phyloP scores from a whole-genome alignment of 1,139 yeast species.

The Ogataea hybrid region DNA sequence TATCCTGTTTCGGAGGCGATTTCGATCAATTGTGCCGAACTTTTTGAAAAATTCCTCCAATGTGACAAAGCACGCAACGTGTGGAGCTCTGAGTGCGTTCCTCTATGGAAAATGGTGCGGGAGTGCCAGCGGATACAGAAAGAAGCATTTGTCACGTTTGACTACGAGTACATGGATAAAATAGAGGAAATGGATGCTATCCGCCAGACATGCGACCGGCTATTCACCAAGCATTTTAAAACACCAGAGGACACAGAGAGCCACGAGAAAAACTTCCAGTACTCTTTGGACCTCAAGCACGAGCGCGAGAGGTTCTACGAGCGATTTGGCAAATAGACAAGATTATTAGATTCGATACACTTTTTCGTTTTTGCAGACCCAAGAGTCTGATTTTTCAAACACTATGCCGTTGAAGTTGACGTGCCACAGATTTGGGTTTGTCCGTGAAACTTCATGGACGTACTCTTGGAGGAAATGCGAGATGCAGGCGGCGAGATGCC shows the following conservation, averaged over 20 bases:
- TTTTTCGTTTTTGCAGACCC: slow-evolving; percentile 22
- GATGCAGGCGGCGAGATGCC: slow-evolving; percentile 32
- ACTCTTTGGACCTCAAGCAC: slow-evolving; percentile 26
- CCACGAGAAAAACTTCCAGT: slow-evolving; percentile 22
- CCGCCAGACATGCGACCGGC: slow-evolving; percentile 26
- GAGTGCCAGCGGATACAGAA: slow-evolving; percentile 31
- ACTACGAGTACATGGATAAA: slow-evolving; percentile 27
- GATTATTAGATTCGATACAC: not conserved
- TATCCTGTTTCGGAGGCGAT: slow-evolving; percentile 29
- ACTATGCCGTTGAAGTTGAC: slow-evolving; percentile 28
- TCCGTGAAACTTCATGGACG: slow-evolving; percentile 30
- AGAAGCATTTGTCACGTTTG: slow-evolving; percentile 30
- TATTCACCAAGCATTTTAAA: slow-evolving; percentile 27
- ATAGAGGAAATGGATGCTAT: slow-evolving; percentile 29
- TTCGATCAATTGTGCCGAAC: slow-evolving; percentile 32
- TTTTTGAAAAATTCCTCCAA: slow-evolving; percentile 27
- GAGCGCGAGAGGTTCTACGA: slow-evolving; percentile 29
- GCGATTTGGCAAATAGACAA: slow-evolving; percentile 24
- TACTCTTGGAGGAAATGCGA: slow-evolving; percentile 42
- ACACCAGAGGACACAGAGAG: slow-evolving; percentile 26
- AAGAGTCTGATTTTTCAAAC: slow-evolving; percentile 15
- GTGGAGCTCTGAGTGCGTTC: slow-evolving; percentile 24
- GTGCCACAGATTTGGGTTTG: slow-evolving; percentile 30
- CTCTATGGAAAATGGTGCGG: slow-evolving; percentile 28
- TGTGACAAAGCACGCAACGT: slow-evolving; percentile 25